Percentiles rank a stretch among this genome's conserved stretches.
Evolutionary conservation across 192 early-diverging fungal genomes (phyloP).

Genomic region (Gamsiella multidivaricata): DNA sequence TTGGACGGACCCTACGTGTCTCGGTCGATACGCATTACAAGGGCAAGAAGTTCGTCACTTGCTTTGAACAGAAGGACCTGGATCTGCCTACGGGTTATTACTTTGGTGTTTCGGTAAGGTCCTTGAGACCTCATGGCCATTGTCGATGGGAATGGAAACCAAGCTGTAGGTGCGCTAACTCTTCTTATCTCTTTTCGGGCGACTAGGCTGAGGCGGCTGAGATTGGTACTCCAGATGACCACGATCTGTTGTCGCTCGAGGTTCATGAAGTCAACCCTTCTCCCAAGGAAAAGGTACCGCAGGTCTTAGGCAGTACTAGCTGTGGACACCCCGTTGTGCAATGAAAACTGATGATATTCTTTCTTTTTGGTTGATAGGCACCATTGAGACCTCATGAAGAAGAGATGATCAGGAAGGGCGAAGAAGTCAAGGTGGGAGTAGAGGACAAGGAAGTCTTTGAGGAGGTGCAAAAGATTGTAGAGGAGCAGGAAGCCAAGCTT

Average conservation of each 20-base stretch:
- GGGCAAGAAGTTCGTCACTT: constrained; percentile 65
- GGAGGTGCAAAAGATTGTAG: constrained; percentile 46
- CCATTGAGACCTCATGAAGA: constrained; percentile 41
- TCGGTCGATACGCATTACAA: constrained; percentile 62
- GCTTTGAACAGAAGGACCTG: constrained; percentile 65
- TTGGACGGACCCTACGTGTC: constrained; percentile 63
- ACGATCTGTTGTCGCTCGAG: constrained; percentile 77
- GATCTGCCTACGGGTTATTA: constrained; percentile 74
- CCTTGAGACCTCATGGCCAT: neutral
- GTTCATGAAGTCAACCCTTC: constrained; percentile 75
- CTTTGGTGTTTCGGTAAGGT: constrained; percentile 75
- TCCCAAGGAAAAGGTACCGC: constrained; percentile 36
- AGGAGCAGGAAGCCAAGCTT: constrained; percentile 31
- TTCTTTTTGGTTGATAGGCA: constrained; percentile 9
- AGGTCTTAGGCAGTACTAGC: neutral
- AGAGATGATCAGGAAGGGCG: constrained; percentile 38
- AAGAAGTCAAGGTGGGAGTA: constrained; percentile 27
- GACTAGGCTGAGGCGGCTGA: constrained; percentile 49
- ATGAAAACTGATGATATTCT: neutral
- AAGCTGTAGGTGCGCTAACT: too few species aligned
- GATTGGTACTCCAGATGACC: constrained; percentile 71
- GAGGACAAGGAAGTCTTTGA: constrained; percentile 31
- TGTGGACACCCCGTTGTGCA: neutral
- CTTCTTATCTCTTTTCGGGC: neutral
- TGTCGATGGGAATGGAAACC: too few species aligned